phyloP scores from a whole-genome alignment of 495 filamentous ascomycete genomes.

The Penicillium waksmanii region DNA sequence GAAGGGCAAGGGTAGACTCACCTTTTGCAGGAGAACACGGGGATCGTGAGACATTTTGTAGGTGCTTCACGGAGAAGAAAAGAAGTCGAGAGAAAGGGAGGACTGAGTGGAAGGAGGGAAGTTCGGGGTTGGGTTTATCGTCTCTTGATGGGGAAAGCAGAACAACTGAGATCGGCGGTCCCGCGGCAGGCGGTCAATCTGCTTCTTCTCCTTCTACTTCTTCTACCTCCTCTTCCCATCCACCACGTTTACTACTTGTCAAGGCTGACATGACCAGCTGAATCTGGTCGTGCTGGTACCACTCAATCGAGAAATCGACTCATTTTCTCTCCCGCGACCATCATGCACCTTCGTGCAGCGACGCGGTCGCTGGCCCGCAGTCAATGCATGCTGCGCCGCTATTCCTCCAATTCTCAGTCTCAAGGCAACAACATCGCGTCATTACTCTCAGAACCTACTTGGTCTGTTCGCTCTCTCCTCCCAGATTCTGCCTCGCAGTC shows the following conservation, averaged over 20 bases:
- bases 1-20: constrained; percentile 34
- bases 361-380: constrained; percentile 19
- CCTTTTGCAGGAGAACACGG: constrained; percentile 61
- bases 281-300: too few species aligned
- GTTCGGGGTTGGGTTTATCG: constrained; percentile 16
- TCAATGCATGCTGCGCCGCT: constrained; percentile 19
- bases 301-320: too few species aligned
- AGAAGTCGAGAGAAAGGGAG: background rate
- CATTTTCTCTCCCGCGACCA: background rate
- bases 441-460: constrained; percentile 73
- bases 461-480: constrained; percentile 84
- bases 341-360: constrained; percentile 25
- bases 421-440: constrained; percentile 44
- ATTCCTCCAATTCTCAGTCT: constrained; percentile 34
- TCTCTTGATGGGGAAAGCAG: constrained; percentile 26
- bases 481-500: constrained; percentile 44
- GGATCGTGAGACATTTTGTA: constrained; percentile 55
- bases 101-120: constrained; percentile 11
- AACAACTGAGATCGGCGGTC: constrained; percentile 22
- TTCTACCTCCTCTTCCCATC: constrained; percentile 6
- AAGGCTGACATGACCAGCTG: background rate
- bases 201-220: background rate
- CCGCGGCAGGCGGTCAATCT: constrained; percentile 29
- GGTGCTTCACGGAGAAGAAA: constrained; percentile 2
- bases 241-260: background rate